A percentile compares a stretch with the other conserved stretches of the same genome.
Conservation (phyloP, 2,329 filamentous ascomycete species). For the Cryphonectria parasitica region DNA sequence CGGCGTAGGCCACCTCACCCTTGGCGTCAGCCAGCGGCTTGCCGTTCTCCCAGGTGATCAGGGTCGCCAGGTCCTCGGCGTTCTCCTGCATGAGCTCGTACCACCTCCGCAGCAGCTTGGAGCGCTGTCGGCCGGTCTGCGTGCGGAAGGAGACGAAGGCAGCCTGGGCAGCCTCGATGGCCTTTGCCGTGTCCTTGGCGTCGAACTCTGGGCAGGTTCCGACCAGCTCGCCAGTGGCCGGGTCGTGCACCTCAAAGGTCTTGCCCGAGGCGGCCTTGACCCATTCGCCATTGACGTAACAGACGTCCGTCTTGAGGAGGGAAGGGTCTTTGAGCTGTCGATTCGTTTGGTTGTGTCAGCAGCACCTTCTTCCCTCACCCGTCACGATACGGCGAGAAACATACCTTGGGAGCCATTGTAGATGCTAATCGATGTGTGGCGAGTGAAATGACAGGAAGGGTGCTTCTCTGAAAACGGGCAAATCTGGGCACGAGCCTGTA, state of each 20-base stretch:
- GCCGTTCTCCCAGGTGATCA: conserved; percentile 90
- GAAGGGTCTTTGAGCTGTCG: conserved; percentile 74
- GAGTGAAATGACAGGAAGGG: conserved; percentile 32
- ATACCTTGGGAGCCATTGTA: conserved; percentile 52
- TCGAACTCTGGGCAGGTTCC: conserved; percentile 86
- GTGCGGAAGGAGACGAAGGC: conserved; percentile 74
- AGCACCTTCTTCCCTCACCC: neutral
- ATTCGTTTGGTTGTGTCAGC: neutral
- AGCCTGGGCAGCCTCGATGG: conserved; percentile 80
- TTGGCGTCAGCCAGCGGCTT: conserved; percentile 79
- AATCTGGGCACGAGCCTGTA: conserved; percentile 32
- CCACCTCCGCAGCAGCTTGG: conserved; percentile 77
- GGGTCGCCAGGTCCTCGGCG: conserved; percentile 75
- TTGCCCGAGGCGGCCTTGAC: conserved; percentile 81
- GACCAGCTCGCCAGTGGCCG: conserved; percentile 79
- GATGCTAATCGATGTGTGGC: conserved; percentile 42
- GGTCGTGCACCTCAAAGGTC: conserved; percentile 89
- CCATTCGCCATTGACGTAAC: conserved; percentile 94
- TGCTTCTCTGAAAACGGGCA: conserved; percentile 37
- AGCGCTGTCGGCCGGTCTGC: conserved; percentile 74
- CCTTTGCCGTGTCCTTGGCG: conserved; percentile 72
- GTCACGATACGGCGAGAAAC: conserved; percentile 36
- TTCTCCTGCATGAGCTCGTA: conserved; percentile 81
- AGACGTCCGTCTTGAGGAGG: conserved; percentile 79
- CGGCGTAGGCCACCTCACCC: conserved; percentile 73